These are phyloP conservation scores for Mycena metata DNA, from an alignment of 768 basidiomycete species.

Conservation along the genomic window DNA sequence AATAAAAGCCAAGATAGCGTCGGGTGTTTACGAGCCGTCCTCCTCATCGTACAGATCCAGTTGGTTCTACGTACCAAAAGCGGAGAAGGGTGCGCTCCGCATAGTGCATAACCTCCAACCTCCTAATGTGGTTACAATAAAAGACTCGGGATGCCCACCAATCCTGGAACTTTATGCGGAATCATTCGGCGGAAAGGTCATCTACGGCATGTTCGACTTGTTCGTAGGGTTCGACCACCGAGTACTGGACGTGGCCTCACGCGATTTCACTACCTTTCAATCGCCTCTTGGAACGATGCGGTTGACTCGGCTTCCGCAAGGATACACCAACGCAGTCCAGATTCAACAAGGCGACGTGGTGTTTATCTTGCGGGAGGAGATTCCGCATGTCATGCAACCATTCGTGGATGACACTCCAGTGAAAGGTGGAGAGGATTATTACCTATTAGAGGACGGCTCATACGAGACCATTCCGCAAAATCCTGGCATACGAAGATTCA, in stretches of 20 bases:
- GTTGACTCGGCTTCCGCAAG: background rate
- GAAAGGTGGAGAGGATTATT: background rate
- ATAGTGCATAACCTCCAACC: constrained; percentile 8
- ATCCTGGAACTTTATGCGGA: background rate
- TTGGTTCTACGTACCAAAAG: constrained; percentile 7
- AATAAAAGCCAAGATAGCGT: background rate
- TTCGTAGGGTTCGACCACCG: no score
- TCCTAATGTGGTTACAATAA: background rate
- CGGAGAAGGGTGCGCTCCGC: background rate
- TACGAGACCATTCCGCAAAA: constrained; percentile 3
- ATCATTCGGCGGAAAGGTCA: background rate
- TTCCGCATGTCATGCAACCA: background rate
- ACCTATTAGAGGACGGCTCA: background rate
- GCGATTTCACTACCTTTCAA: no score
- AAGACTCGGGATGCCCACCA: constrained; percentile 4
- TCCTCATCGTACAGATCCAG: background rate
- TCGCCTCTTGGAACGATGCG: background rate
- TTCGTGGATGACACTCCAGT: background rate
- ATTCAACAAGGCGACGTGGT: constrained; percentile 6
- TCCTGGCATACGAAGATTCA: background rate
- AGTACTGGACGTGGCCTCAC: no score
- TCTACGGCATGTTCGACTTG: no score
- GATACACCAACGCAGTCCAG: constrained; percentile 15
- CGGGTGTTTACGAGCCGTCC: constrained; percentile 5
- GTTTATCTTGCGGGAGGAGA: constrained; percentile 11